Base-by-base conservation (phyloP, 345 rosid species). In the Camelina hispida region DNA sequence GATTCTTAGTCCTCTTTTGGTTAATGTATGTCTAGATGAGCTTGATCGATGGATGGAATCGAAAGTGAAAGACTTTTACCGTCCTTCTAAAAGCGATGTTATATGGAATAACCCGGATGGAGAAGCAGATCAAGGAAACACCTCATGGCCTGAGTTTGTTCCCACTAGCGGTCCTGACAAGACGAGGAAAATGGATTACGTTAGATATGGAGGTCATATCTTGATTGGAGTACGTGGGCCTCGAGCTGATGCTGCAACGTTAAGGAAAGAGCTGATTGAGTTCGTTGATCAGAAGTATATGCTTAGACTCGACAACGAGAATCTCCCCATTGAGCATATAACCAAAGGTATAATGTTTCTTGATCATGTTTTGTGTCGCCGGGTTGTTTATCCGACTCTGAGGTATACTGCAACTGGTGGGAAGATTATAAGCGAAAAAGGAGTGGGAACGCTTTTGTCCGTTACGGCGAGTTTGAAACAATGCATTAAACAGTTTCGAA, bases 151-250 rank as follows among this genome's bases (percentile, higher is more conserved):
- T 0, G 98, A 94, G 71, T 94, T 94, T 63, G 98, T 94, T 46
- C 98, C 97, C 0, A 94, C 97, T n/a, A 94, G 98, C 67, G 97
- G 98, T 28, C 97, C 98, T 11, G 97, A 94, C 78, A 94, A 94
- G 80, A 94, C 98, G 5, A 81, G 93, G 69, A 94, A 90, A 75
- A 91, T 94, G 87, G 97, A 94, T 72, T 94, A 84, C 65, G 70
- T 94, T 40, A 87, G 97, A 67, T 85, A 84, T 62, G 97, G 98
- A 14, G 97, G 98, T 73, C 98, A 94, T 66, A 87, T 94, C 68
- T 81, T 94, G 85, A 87, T 91, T 43, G 98, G 98, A 44, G 84
- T 94, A 2, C 85, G 97, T 46, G 97, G 98, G 35, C 98, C 98
- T 2, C 81, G 97, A 78, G 96, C 97, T 20, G 98, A 91, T 77